Evolutionary conservation across 2,329 filamentous ascomycete genomes (phyloP), one percentile per base, ranked within the genome.

Genomic region (Capronia coronata): DNA sequence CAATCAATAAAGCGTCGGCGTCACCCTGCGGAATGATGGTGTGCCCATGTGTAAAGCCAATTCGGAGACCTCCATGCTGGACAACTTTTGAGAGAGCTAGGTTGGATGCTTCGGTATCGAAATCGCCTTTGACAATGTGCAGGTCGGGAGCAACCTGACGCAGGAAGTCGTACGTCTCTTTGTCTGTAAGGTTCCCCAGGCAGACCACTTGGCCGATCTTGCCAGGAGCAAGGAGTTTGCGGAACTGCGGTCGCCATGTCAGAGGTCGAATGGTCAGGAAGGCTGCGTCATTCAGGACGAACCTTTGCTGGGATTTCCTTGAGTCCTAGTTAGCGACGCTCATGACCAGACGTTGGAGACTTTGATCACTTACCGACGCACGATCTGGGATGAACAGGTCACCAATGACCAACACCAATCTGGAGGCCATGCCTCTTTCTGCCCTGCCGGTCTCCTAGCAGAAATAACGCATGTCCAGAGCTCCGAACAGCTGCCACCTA

Each of bases 361-460:
- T 6, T 14, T 37, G 49, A 43, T 45, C 46, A 67, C 71, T 61
- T 67, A 79, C 89, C 58, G 93, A 82, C 62, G 88, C 89, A 67
- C 89, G 79, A 70, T 95, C 89, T 62, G 89, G 89, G 71, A 95
- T 94, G 74, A 94, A 89, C 47, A 95, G 80, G 73, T 95, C 89
- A 68, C 88, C 88, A 61, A 95, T 87, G 65, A 93, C 87, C 66
- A 95, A 80, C 65, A 94, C 89, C 60, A 95, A 78, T 71, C 91
- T 87, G 58, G 88, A 87, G 74, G 91, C 88, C 75, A 81, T 84
- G 46, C 44, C 54, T 52, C 54, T 51, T 48, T 38, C 35, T 41
- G 38, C 45, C 35, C 29, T 22, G 25, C 29, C 30, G 40, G 19
- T 23, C 35, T 42, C 35, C 30, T 54, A 54, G 23, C 42, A 48